Conservation (phyloP, 345 rosid genomes). For the Psidium friedrichsthalianum region DNA sequence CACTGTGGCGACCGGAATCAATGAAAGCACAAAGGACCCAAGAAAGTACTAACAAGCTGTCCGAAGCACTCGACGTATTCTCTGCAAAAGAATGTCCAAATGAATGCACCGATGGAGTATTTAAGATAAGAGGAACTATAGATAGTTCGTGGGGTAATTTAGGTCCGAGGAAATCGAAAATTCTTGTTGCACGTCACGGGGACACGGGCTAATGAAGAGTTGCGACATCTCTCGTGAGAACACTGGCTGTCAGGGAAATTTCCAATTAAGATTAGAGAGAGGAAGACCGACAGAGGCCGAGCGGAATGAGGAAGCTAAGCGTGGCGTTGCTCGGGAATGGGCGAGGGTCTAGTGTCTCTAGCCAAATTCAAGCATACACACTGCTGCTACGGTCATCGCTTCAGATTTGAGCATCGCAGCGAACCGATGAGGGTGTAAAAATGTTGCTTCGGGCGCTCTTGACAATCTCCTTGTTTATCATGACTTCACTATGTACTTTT, state of each 20-base stretch:
- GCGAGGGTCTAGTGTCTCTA: background rate
- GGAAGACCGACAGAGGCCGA: background rate
- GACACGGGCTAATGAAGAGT: too few species aligned
- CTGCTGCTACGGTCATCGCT: rapidly evolving
- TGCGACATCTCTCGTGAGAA: background rate
- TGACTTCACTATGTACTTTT: background rate
- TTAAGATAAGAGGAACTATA: background rate
- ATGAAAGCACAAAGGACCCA: rapidly evolving
- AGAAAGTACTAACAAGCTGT: background rate
- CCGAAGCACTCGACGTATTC: background rate
- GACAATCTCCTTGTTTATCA: background rate
- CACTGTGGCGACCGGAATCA: background rate
- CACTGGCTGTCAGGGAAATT: background rate
- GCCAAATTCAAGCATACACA: too few species aligned
- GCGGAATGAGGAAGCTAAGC: background rate
- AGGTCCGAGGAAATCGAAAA: background rate
- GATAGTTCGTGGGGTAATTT: background rate
- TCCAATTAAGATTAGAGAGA: background rate
- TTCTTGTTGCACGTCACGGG: background rate
- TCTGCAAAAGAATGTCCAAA: background rate
- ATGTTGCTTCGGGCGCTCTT: background rate
- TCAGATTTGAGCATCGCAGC: background rate
- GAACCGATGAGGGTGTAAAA: background rate
- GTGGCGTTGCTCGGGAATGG: background rate
- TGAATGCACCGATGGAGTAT: background rate